Evolutionary conservation across 1,284 basidiomycete genomes (phyloP).

Genomic region (Cystobasidium pallidum): DNA sequence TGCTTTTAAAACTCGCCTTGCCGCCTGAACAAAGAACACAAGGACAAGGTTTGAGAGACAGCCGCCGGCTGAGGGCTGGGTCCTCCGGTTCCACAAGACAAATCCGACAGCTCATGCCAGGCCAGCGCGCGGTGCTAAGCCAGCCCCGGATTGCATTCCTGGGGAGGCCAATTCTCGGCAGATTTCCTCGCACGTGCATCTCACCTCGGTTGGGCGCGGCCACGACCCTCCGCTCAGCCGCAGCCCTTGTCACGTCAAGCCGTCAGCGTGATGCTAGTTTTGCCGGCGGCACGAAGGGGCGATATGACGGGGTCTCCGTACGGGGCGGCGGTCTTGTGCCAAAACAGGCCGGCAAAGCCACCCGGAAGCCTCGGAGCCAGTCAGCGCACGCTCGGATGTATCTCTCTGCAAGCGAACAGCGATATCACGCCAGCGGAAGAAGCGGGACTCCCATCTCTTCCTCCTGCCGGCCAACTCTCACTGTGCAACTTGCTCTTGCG

Average conservation of each 20-base stretch:
- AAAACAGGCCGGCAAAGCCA: slow-evolving; percentile 1
- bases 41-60: not conserved
- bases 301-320: not conserved
- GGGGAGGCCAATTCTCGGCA: not conserved
- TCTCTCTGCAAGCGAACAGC: not conserved
- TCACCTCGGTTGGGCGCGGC: not conserved
- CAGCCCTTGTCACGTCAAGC: not conserved
- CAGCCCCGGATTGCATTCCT: not conserved
- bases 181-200: not conserved
- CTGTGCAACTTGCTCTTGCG: no score
- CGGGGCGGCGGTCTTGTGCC: not conserved
- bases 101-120: not conserved
- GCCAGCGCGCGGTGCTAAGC: not conserved
- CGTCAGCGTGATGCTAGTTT: not conserved
- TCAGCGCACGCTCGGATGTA: not conserved
- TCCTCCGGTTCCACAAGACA: not conserved
- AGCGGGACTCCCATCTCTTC: slow-evolving; percentile 1
- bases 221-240: no score
- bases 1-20: no score
- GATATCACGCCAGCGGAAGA: not conserved
- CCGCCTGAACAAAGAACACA: no score
- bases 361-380: slow-evolving; percentile 1
- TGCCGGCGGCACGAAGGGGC: not conserved
- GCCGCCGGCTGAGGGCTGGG: not conserved
- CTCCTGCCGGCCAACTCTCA: not conserved